Evolutionary conservation across 331 rosid species (phyloP), one percentile per base, ranked within the genome.

Genomic region (Quercus phellos): DNA sequence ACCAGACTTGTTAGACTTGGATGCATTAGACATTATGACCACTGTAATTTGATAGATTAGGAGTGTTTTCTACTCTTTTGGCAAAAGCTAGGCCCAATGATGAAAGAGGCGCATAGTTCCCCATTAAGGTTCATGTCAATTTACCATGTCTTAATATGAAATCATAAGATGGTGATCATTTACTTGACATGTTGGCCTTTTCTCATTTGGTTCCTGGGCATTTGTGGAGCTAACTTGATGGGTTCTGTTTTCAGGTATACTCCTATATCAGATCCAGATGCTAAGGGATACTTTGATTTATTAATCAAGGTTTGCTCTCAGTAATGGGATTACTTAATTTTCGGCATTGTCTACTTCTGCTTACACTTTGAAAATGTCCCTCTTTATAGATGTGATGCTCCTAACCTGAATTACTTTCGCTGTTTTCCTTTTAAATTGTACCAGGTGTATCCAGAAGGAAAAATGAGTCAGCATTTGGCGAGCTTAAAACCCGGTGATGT

Each of bases 381-480:
- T 32, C 29, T 16, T 51, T 13, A 4, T 42, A n/a, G 59, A 32
- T 55, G 75, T 61, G 30, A 54, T 55, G 17, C 42, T 58, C 51
- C 16, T 3, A 27, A 21, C 21, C n/a, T 63, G 55, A 34, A 46
- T 26, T 67, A 55, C 56, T 58, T 68, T 21, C 8, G 10, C 55
- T 43, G 74, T 75, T 68, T 74, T 59, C 58, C 76, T 73, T 51
- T 79, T 51, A 53, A 75, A 74, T 73, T 81, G 58, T 77, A 77
- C 80, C 80, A 93, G 98, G 93, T 95, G 82, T 95, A 93, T 77
- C 99, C 98, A 42, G 90, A 89, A 73, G 99, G 99, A 54, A 91
- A 91, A 89, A 93, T 95, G 97, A 95, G 97, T 84, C 99, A 90
- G 82, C 94, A 95, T 91, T 93, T 95, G 55, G 94, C 97, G 69